phyloP scores from a whole-genome alignment of 1,284 basidiomycete genomes.

The Cryptococcus wingfieldii region DNA sequence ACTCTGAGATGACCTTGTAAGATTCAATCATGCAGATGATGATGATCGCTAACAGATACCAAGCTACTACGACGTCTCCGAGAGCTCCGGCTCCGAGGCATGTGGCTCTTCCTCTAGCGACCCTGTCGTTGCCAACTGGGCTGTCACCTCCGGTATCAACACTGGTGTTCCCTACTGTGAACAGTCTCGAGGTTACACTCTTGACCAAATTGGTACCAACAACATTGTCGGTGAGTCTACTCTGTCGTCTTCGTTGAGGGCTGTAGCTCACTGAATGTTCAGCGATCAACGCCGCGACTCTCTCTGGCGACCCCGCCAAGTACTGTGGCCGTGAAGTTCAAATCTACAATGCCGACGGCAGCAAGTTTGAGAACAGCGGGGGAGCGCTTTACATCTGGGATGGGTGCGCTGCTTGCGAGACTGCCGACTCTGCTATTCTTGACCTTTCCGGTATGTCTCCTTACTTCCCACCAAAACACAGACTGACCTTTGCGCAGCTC shows the following conservation, averaged over 20 bases:
- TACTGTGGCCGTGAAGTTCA: constrained; percentile 26
- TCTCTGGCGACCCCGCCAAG: constrained; percentile 14
- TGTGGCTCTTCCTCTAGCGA: constrained; percentile 11
- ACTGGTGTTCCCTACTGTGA: constrained; percentile 14
- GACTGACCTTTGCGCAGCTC: background rate
- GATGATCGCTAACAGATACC: background rate
- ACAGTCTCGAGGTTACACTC: constrained; percentile 5
- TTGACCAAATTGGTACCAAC: constrained; percentile 19
- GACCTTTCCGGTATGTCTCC: constrained; percentile 25
- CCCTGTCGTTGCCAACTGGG: constrained; percentile 15
- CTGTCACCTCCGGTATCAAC: constrained; percentile 12
- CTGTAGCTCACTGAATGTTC: background rate
- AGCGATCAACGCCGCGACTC: constrained; percentile 20
- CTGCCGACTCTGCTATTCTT: constrained; percentile 16
- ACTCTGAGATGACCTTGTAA: constrained; percentile 9
- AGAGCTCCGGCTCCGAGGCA: constrained; percentile 4
- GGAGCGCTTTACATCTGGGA: constrained; percentile 37
- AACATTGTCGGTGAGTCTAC: constrained; percentile 21
- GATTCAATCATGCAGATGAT: background rate
- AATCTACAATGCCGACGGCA: constrained; percentile 18
- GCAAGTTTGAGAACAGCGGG: constrained; percentile 10
- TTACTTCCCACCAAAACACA: background rate
- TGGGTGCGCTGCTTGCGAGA: constrained; percentile 26
- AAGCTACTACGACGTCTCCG: constrained; percentile 20
- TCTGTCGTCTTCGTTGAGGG: background rate